A percentile compares a stretch with the other conserved stretches of the same genome.
phyloP scores from a whole-genome alignment of 768 basidiomycete species.

The Pluteus cervinus region DNA sequence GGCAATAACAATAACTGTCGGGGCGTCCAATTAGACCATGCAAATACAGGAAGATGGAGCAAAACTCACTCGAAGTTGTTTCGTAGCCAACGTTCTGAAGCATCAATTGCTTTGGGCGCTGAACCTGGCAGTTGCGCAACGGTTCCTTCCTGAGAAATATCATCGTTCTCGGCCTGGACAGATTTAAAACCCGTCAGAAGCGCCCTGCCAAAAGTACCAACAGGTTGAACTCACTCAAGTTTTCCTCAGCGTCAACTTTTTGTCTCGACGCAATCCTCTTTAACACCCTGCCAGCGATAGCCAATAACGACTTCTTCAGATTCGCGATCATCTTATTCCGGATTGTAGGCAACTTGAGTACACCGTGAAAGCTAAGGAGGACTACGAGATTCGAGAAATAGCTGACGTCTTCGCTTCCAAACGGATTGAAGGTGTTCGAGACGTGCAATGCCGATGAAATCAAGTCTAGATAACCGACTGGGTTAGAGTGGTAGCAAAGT shows the following conservation, averaged over 20 bases:
- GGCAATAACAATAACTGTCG: conserved; percentile 13
- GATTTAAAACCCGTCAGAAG: neutral
- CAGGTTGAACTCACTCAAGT: conserved; percentile 13
- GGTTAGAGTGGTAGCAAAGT: neutral
- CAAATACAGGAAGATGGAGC: neutral
- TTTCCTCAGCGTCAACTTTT: conserved; percentile 14
- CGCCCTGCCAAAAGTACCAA: conserved; percentile 20
- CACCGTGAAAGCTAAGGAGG: conserved; percentile 22
- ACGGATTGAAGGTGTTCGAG: conserved; percentile 41
- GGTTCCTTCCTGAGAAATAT: neutral
- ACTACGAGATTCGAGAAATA: conserved; percentile 8
- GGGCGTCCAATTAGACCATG: neutral
- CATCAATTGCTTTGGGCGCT: conserved; percentile 12
- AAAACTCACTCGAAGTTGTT: conserved; percentile 14
- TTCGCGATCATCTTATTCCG: conserved; percentile 15
- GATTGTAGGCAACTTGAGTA: conserved; percentile 20
- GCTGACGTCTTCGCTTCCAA: conserved; percentile 9
- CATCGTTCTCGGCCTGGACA: neutral
- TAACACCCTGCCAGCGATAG: conserved; percentile 24
- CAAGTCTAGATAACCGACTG: conserved; percentile 26
- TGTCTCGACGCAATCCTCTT: conserved; percentile 11
- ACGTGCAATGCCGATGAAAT: conserved; percentile 41
- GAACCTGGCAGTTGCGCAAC: neutral
- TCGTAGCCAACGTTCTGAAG: conserved; percentile 12
- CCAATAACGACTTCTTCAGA: conserved; percentile 16